phyloP scores from a whole-genome alignment of 208 protist genomes.

The Trypanosomatidae sp. region DNA sequence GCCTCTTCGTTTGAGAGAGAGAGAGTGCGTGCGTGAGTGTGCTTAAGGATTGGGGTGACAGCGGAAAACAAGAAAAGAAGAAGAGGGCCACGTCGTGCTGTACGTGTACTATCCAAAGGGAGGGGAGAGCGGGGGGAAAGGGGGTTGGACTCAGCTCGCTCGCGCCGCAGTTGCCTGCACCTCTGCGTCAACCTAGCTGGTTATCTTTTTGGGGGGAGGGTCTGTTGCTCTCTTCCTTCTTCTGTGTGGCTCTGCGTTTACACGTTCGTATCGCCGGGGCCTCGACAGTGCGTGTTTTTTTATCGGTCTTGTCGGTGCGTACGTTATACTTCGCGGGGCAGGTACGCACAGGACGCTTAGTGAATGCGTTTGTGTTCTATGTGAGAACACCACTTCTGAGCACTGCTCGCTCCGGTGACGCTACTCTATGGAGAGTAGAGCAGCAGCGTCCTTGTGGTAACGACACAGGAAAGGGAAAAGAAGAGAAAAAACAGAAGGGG shows the following conservation, averaged over 20 bases:
- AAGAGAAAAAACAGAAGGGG: background rate
- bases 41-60: background rate
- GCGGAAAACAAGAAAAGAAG: background rate
- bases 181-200: background rate
- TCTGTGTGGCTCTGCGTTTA: background rate
- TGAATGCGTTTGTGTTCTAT: constrained; percentile 1
- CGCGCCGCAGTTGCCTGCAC: background rate
- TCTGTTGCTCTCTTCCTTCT: background rate
- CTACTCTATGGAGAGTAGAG: background rate
- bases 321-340: background rate
- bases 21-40: background rate
- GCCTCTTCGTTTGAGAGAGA: background rate
- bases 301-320: background rate
- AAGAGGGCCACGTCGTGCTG: background rate
- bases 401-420: background rate
- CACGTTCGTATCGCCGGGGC: background rate
- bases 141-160: background rate
- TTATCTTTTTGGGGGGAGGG: background rate
- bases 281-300: background rate
- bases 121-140: background rate
- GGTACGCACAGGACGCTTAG: background rate
- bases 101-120: background rate
- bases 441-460: background rate
- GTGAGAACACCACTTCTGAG: background rate
- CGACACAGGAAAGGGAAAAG: background rate